Base-by-base conservation (phyloP, 1,284 basidiomycete genomes). In the Laetiporus sulphureus region DNA sequence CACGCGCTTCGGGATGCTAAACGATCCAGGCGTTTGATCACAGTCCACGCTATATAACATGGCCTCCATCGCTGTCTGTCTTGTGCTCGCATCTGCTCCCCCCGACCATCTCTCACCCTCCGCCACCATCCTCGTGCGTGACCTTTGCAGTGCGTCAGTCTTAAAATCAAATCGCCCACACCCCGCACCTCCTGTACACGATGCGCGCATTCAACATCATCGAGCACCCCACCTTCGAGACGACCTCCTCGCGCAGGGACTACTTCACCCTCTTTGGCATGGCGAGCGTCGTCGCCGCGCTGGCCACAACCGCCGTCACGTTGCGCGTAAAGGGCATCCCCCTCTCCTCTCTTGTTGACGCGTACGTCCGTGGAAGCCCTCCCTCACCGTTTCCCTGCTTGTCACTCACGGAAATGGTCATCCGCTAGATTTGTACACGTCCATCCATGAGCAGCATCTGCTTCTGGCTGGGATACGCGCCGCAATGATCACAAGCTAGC, bases 141-240 rank as follows among this genome's bases (percentile, higher is more conserved):
- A n/a, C n/a, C n/a, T n/a, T n/a, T n/a, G n/a, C n/a, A n/a, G n/a
- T n/a, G n/a, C n/a, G n/a, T n/a, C n/a, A n/a, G n/a, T n/a, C n/a
- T n/a, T n/a, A n/a, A n/a, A n/a, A n/a, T n/a, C n/a, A n/a, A n/a
- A n/a, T n/a, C n/a, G n/a, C n/a, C n/a, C n/a, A n/a, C n/a, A n/a
- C n/a, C n/a, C n/a, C n/a, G n/a, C n/a, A n/a, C n/a, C n/a, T n/a
- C n/a, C n/a, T n/a, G 15, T 11, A 7, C 18, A 21, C 33, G 15
- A 44, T 44, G 36, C 37, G 42, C 34, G 36, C 37, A n/a, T 40
- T 44, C 36, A 27, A 44, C 37, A 27, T 44, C 30, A 39, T 44
- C 36, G 41, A 42, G 36, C 35, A 42, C 36, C 41, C 41, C 12
- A 24, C 36, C 22, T 36, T 42, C 36, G 36, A 36, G 23, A 21